phyloP scores from a whole-genome alignment of 202 grass and related monocot species.

The Alloteropsis angusta region DNA sequence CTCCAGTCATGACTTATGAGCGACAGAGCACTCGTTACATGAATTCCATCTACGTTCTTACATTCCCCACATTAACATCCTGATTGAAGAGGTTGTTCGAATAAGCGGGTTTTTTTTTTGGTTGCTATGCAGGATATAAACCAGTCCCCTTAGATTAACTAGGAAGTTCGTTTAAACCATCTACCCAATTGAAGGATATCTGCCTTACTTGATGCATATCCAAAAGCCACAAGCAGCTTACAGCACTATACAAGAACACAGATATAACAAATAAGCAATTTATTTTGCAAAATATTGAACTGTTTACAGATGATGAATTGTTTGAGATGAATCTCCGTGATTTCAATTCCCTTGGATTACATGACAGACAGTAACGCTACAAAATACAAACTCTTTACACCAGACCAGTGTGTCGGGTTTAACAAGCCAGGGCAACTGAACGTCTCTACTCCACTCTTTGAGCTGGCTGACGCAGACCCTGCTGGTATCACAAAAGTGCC shows the following conservation, averaged over 20 bases:
- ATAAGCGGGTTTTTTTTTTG: not conserved
- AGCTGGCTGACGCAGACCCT: not conserved
- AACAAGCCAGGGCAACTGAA: not conserved
- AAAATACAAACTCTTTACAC: not conserved
- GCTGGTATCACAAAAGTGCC: not conserved
- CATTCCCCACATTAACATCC: not conserved
- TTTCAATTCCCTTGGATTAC: not conserved
- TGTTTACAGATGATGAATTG: slow-evolving; percentile 20
- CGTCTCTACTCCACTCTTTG: slow-evolving; percentile 5
- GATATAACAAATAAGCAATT: not conserved
- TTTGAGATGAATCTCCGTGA: not conserved
- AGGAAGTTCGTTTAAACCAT: not conserved
- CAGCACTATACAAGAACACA: not conserved
- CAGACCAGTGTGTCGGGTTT: not conserved
- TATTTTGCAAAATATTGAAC: not conserved
- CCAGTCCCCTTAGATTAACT: not conserved
- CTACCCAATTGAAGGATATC: not conserved
- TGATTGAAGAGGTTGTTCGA: not conserved
- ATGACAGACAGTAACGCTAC: not conserved
- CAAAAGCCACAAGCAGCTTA: not conserved
- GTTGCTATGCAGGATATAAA: not conserved
- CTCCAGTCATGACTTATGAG: not conserved
- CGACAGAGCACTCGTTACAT: not conserved
- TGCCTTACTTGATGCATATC: not conserved
- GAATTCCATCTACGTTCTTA: not conserved